Evolutionary conservation across 2,329 filamentous ascomycete genomes (phyloP).

Genomic region (Paracoccidioides brasiliensis): DNA sequence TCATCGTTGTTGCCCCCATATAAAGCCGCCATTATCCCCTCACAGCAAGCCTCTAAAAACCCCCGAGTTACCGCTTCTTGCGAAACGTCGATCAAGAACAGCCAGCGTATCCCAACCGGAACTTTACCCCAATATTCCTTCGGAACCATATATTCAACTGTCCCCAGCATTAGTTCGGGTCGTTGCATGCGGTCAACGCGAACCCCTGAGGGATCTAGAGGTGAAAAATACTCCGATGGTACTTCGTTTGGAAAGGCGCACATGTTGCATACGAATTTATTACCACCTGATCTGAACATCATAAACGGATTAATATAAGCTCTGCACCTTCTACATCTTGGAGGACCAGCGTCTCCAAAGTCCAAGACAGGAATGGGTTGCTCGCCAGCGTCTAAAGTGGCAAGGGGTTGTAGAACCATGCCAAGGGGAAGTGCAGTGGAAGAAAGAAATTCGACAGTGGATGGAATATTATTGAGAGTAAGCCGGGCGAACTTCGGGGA

Average conservation of each 20-base stretch:
- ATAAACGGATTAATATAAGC: conserved; percentile 99
- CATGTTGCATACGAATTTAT: conserved; percentile 96
- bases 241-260: conserved; percentile 97
- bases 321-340: conserved; percentile 80
- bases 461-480: conserved; percentile 85
- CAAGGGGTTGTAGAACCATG: conserved; percentile 76
- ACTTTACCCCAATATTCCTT: conserved; percentile 98
- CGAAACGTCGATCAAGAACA: conserved; percentile 89
- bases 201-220: conserved; percentile 73
- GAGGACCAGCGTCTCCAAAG: conserved; percentile 83
- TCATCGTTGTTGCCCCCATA: conserved; percentile 55
- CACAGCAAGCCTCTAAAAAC: conserved; percentile 78
- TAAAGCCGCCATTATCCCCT: conserved; percentile 71
- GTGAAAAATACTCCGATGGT: conserved; percentile 79
- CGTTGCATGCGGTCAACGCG: conserved; percentile 79
- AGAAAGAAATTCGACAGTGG: conserved; percentile 62
- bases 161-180: conserved; percentile 79
- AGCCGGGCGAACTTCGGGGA: conserved; percentile 88
- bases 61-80: conserved; percentile 85
- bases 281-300: conserved; percentile 87
- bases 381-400: conserved; percentile 71
- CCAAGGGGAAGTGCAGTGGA: conserved; percentile 77
- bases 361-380: conserved; percentile 80
- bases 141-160: conserved; percentile 90
- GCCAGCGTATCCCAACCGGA: conserved; percentile 71